phyloP scores from a whole-genome alignment of 108 stramenopile genomes.

The Nannochloropsis gaditana region DNA sequence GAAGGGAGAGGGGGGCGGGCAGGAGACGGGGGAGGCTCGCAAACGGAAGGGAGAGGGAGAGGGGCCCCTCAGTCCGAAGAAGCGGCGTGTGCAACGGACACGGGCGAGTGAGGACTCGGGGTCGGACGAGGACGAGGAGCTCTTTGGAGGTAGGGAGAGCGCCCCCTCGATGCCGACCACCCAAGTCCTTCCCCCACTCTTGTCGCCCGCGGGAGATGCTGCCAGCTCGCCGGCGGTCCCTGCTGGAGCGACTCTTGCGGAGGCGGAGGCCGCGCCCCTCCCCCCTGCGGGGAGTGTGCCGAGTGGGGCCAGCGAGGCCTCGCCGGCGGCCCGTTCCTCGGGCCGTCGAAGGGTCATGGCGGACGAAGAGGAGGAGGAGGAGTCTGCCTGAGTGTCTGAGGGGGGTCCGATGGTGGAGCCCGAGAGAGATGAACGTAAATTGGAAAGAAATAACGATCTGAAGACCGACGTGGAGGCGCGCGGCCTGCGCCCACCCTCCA shows the following conservation, averaged over 20 bases:
- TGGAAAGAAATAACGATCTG: too few species aligned
- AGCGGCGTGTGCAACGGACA: neutral
- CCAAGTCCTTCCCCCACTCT: neutral
- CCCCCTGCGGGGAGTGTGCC: neutral
- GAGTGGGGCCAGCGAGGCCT: neutral
- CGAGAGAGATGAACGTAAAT: too few species aligned
- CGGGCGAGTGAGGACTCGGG: neutral
- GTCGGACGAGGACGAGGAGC: neutral
- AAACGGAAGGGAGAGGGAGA: neutral
- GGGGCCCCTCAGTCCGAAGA: neutral
- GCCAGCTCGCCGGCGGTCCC: neutral
- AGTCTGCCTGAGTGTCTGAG: neutral
- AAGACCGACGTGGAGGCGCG: too few species aligned
- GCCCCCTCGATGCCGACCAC: neutral
- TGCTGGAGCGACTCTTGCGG: neutral
- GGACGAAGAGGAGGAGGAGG: neutral
- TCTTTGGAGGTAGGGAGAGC: neutral
- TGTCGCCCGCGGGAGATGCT: neutral
- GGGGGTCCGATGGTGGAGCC: too few species aligned
- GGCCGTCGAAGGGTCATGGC: neutral
- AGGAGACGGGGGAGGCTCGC: neutral
- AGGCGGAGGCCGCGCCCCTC: too few species aligned
- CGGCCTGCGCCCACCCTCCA: too few species aligned
- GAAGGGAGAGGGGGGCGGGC: neutral
- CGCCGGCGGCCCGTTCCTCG: neutral